A percentile compares a stretch with the other conserved stretches of the same genome.
Evolutionary conservation across 2,329 filamentous ascomycete genomes (phyloP).

Genomic region (Sarocladium oryzae): DNA sequence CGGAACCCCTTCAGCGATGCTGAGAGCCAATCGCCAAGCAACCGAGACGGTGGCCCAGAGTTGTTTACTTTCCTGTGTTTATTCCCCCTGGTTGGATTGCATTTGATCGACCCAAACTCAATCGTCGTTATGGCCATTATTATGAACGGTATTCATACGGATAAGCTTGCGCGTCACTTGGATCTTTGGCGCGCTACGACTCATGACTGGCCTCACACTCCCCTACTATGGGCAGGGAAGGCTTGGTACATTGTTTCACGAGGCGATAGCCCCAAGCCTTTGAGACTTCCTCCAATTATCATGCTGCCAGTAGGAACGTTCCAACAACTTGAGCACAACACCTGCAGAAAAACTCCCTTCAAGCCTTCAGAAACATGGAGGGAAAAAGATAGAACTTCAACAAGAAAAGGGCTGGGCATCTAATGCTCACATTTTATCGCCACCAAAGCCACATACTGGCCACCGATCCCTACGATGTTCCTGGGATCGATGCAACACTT

Average conservation of each 20-base stretch:
- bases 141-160: neutral
- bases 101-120: neutral
- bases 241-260: slow-evolving; percentile 2
- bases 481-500: slow-evolving; percentile 7
- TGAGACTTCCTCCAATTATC: neutral
- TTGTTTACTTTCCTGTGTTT: neutral
- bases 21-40: slow-evolving; percentile 1
- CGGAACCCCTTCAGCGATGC: neutral
- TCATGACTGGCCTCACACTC: neutral
- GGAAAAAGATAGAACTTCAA: too few species aligned
- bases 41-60: neutral
- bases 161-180: slow-evolving; percentile 7
- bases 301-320: neutral
- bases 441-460: neutral
- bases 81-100: neutral
- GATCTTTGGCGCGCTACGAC: neutral
- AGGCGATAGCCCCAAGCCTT: neutral
- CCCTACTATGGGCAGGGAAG: slow-evolving; percentile 4
- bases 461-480: neutral
- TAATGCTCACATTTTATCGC: too few species aligned
- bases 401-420: too few species aligned
- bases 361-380: too few species aligned
- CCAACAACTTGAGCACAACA: too few species aligned
- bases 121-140: neutral
- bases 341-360: too few species aligned